A percentile compares a stretch with the other conserved stretches of the same genome.
These are phyloP conservation scores for Capronia epimyces DNA, from an alignment of 2,329 filamentous ascomycete genomes.

Conservation along the genomic window DNA sequence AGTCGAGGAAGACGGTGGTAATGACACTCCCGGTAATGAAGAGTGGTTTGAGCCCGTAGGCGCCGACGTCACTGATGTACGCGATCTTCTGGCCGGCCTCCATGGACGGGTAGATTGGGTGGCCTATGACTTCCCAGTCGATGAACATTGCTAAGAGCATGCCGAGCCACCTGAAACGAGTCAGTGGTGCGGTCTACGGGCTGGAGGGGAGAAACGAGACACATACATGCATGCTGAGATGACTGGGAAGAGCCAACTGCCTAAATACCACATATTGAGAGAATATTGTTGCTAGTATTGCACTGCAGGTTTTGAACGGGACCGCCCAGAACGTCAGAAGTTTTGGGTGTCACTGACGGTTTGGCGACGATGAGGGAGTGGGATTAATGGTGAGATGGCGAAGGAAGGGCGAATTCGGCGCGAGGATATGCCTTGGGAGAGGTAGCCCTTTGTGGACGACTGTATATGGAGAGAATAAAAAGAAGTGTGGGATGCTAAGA, in stretches of 20 bases:
- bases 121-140: conserved; percentile 50
- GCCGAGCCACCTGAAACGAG: conserved; percentile 43
- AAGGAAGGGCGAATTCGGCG: neutral
- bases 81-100: conserved; percentile 49
- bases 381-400: neutral
- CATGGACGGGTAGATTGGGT: conserved; percentile 52
- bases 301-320: too few relatives aligned
- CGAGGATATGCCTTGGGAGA: too few relatives aligned
- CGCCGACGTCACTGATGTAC: conserved; percentile 55
- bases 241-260: conserved; percentile 47
- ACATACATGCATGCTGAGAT: conserved; percentile 48
- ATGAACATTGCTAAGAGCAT: conserved; percentile 58
- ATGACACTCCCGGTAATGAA: conserved; percentile 57
- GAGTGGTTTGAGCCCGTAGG: conserved; percentile 53
- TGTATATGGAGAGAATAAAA: too few relatives aligned
- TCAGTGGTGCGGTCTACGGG: neutral
- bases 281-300: neutral
- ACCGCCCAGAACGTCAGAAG: conserved; percentile 5
- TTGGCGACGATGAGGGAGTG: neutral
- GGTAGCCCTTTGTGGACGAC: too few relatives aligned
- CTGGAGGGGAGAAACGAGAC: neutral
- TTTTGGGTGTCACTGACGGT: neutral
- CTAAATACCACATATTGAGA: conserved; percentile 26
- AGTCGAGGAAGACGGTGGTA: conserved; percentile 73
- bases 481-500: too few relatives aligned